Evolutionary conservation across 176 grass and related monocot species (phyloP), one percentile per base, ranked within the genome.

Genomic region (Avena atlantica): DNA sequence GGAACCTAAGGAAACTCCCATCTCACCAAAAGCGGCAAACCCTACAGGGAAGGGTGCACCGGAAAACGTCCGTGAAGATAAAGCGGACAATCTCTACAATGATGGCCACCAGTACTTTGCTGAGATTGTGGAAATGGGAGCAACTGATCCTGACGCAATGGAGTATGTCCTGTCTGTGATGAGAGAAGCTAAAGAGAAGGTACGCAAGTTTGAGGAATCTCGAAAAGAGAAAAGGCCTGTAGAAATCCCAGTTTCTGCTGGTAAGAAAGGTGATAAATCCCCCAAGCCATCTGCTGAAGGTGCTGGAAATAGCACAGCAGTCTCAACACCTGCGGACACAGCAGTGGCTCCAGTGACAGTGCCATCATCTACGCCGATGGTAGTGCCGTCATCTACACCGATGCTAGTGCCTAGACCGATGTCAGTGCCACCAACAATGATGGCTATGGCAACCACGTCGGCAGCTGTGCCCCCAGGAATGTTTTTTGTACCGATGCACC

Each of bases 141-240:
- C 94, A 78, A 87, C 92, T 29, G 91, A 97, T 59, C 80, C 87
- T 88, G 94, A 92, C 91, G 88, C 90, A 8, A 97, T 90, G 92
- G 94, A 94, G 50, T 97, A 90, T 60, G 94, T 91, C 86, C 40
- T 97, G 11, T 92, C 90, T 75, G 92, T 94, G 50, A 94, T 97
- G 92, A 97, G 91, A 83, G 94, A 97, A 86, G 90, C 92, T 47
- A 97, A 91, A 91, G 94, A 97, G 59, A 97, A 97, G 77, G 91
- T 97, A 64, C 90, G 86, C 17, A 93, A 78, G 82, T 91, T 91
- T 61, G 94, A 96, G 85, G 87, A 96, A 84, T 96, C 91, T 24
- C 87, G 81, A 82, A 90, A 89, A 86, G 89, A 93, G 24, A 93
- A 84, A 89, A 92, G 84, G 56, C 78, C 79, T 5, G 88, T 53